Evolutionary conservation across 257 asterid species (phyloP), one percentile per base, ranked within the genome.

Genomic region (Mentha longifolia): DNA sequence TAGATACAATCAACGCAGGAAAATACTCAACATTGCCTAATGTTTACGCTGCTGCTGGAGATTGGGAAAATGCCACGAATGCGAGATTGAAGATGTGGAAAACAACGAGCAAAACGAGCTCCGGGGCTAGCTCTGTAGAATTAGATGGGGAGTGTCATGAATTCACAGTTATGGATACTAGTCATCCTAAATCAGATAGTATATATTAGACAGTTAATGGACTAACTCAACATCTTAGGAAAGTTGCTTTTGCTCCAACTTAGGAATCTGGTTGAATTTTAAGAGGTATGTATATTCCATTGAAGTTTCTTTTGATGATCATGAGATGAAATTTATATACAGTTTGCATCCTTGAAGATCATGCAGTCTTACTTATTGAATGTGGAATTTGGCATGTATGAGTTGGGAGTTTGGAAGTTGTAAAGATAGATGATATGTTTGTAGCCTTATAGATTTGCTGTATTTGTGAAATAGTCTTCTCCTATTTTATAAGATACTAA

Each of bases 41-140:
- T 58, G 80, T 89, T 37, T 81, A 76, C 76, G 95, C 92, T 13
- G 79, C 82, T 4, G 84, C 83, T 17, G 92, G 88, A 71, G 86
- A 92, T 71, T 88, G 98, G 98, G 74, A 61, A 60, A 76, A 65
- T 73, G 92, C 76, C 73, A 88, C 94, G 13, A 81, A 75, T 71
- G 84, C 85, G 63, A 85, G 93, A 73, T 54, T 82, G 78, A 65
- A 47, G 35, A 84, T 82, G 88, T 88, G 80, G 85, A 83, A 77
- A 65, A 73, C 72, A 12, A 80, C 72, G 61, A 22, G 62, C 41
- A 68, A 70, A 47, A 80, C 81, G 75, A 70, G 84, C 62, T 77
- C 89, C 4, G 98, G 96, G 35, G 84, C 64, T 20, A 89, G 97
- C 69, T 77, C 70, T 15, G 71, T 92, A 33, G 87, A 82, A 76